phyloP scores from a whole-genome alignment of 2,329 filamentous ascomycete species.

The Cryoendolithus antarcticus region DNA sequence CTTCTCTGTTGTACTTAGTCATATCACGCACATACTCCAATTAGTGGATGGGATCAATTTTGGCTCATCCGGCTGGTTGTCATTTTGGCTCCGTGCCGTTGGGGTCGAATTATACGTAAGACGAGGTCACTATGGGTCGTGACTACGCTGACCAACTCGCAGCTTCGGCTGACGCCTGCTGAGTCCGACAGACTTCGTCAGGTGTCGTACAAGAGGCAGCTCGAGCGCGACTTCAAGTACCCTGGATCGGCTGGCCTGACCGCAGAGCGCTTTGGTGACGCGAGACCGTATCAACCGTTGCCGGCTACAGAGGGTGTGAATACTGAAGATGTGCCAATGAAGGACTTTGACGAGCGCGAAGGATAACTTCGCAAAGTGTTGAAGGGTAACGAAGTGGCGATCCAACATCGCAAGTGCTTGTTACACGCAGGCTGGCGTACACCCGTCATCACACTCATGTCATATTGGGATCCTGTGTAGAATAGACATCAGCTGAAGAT shows the following conservation, averaged over 20 bases:
- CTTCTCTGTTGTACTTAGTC: no score
- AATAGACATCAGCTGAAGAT: no score
- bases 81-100: slow-evolving; percentile 37
- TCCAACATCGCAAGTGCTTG: no score
- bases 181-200: slow-evolving; percentile 42
- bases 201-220: slow-evolving; percentile 44
- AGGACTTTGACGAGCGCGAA: no score
- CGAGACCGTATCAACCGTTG: slow-evolving; percentile 7
- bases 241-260: slow-evolving; percentile 38
- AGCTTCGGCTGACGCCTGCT: slow-evolving; percentile 37
- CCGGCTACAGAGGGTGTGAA: no score
- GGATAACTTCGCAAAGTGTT: no score
- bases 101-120: slow-evolving; percentile 24
- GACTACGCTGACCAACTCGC: slow-evolving; percentile 14
- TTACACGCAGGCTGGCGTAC: no score
- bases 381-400: no score
- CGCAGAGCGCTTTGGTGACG: slow-evolving; percentile 24
- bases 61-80: slow-evolving; percentile 41
- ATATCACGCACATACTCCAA: slow-evolving; percentile 14
- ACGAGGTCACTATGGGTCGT: not conserved
- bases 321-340: no score
- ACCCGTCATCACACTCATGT: no score
- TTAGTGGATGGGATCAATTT: slow-evolving; percentile 37
- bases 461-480: no score
- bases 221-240: slow-evolving; percentile 40